Evolutionary conservation across 2,329 filamentous ascomycete genomes (phyloP), one percentile per base, ranked within the genome.

Genomic region (Penicillium rolfsii): DNA sequence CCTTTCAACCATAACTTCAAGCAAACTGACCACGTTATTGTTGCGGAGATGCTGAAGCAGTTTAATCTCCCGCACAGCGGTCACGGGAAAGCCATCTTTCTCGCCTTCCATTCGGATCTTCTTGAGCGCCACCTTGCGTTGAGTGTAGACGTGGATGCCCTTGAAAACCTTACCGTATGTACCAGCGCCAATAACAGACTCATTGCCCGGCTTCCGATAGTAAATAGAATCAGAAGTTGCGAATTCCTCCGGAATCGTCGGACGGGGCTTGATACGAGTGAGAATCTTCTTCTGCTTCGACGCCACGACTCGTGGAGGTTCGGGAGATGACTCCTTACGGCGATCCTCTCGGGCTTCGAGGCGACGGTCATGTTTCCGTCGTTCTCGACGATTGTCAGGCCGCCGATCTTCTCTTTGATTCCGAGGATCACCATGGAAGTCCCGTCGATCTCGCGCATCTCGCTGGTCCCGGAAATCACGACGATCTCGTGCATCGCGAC

Each of bases 61-160:
- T 81, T 97, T 97, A 81, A 99, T 97, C 76, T 99, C 95, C 68
- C 95, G 90, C 45, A 99, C 85, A 9, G 95, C 94, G 0, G 95
- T 99, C 63, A 99, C 97, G 11, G 95, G 95, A 69, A 99, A 99
- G 74, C 95, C 95, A 77, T 99, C 95, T 75, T 98, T 98, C 80
- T 99, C 95, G 72, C 97, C 96, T 77, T 99, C 95, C 91, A 98
- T 97, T 65, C 98, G 87, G 68, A 99, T 99, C 84, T 98, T 98
- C 82, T 99, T 99, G 73, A 99, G 79, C 3, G 95, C 95, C 58
- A 97, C 91, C 60, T 94, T 80, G 12, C 85, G 85, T 61, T 92
- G 90, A 0, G 88, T 93, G 72, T 87, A 91, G 67, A 87, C 87
- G 59, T 91, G 92, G 60, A 87, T 87, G 60, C 93, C 95, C 71